A percentile compares a stretch with the other conserved stretches of the same genome.
Evolutionary conservation across 139 green algal species (phyloP).

Genomic region (Chlorella sp.): DNA sequence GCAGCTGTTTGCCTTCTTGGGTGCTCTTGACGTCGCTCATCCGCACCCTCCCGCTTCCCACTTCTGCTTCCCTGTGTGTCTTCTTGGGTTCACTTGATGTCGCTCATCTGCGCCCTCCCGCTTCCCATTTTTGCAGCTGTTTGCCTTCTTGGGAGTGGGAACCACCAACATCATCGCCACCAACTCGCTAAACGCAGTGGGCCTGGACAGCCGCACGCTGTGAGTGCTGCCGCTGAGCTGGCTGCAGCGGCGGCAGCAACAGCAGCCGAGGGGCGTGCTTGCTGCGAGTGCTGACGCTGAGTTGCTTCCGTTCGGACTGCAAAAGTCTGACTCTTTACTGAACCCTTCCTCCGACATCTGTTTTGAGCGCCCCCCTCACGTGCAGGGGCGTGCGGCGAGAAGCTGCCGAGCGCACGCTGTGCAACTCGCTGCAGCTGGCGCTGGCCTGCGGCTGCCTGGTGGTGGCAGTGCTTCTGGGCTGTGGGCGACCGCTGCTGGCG

Average conservation of each 20-base stretch:
- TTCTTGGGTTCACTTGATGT: too few relatives aligned
- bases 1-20: too few relatives aligned
- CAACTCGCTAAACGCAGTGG: constrained; percentile 38
- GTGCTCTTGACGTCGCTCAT: too few relatives aligned
- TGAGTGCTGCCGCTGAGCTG: not conserved
- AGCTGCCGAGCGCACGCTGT: constrained; percentile 31
- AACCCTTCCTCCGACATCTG: too few relatives aligned
- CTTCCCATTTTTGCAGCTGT: constrained; percentile 51
- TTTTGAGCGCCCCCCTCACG: not conserved
- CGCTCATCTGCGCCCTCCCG: too few relatives aligned
- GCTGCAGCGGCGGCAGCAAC: too few relatives aligned
- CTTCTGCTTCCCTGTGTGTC: too few relatives aligned
- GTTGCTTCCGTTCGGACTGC: too few relatives aligned
- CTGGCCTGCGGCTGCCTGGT: constrained; percentile 37
- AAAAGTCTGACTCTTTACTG: too few relatives aligned
- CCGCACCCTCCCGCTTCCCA: too few relatives aligned
- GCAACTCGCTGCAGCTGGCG: constrained; percentile 52
- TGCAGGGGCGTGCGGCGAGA: constrained; percentile 24
- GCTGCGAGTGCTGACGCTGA: too few relatives aligned
- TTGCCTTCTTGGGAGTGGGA: constrained; percentile 68
- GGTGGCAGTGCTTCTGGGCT: constrained; percentile 30
- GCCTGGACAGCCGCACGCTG: constrained; percentile 12
- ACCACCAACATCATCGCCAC: constrained; percentile 68
- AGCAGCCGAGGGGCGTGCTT: too few relatives aligned
- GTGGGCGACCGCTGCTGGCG: constrained; percentile 45